A percentile compares a stretch with the other conserved stretches of the same genome.
Evolutionary conservation across 2,329 filamentous ascomycete species (phyloP).

Genomic region (Hypoxylon sp.): DNA sequence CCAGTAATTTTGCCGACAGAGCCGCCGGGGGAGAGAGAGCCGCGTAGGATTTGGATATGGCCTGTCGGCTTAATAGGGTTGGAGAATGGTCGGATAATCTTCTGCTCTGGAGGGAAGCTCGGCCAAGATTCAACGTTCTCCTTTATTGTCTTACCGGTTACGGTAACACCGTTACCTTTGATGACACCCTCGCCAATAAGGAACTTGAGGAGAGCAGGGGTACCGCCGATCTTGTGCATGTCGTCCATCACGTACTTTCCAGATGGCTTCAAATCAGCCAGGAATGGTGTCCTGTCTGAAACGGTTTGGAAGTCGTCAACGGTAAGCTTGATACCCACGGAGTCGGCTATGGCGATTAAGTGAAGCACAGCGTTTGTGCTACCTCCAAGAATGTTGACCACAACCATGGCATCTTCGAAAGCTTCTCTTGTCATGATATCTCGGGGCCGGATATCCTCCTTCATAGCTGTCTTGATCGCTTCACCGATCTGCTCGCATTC

Average conservation of each 20-base stretch:
- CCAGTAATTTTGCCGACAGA: constrained; percentile 95
- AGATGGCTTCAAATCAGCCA: constrained; percentile 87
- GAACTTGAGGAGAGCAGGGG: constrained; percentile 88
- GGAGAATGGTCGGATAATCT: constrained; percentile 83
- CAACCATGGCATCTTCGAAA: constrained; percentile 88
- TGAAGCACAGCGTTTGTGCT: constrained; percentile 90
- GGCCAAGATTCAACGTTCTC: constrained; percentile 86
- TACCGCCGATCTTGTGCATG: constrained; percentile 87
- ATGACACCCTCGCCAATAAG: constrained; percentile 86
- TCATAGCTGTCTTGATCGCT: constrained; percentile 81
- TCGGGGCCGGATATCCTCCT: constrained; percentile 81
- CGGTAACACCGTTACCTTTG: constrained; percentile 83
- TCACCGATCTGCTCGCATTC: constrained; percentile 81
- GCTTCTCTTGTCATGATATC: constrained; percentile 86
- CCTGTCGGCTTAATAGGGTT: constrained; percentile 90
- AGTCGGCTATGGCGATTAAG: constrained; percentile 85
- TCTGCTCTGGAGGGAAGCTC: constrained; percentile 81
- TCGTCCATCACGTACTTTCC: constrained; percentile 91
- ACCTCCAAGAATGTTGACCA: constrained; percentile 85
- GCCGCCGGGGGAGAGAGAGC: constrained; percentile 87
- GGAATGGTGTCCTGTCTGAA: constrained; percentile 82
- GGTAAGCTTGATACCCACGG: constrained; percentile 84
- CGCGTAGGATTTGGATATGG: constrained; percentile 89
- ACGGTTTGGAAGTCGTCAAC: constrained; percentile 90
- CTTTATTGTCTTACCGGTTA: constrained; percentile 90